Conservation (phyloP, 176 grass and related monocot genomes). For the Avena sativa region DNA sequence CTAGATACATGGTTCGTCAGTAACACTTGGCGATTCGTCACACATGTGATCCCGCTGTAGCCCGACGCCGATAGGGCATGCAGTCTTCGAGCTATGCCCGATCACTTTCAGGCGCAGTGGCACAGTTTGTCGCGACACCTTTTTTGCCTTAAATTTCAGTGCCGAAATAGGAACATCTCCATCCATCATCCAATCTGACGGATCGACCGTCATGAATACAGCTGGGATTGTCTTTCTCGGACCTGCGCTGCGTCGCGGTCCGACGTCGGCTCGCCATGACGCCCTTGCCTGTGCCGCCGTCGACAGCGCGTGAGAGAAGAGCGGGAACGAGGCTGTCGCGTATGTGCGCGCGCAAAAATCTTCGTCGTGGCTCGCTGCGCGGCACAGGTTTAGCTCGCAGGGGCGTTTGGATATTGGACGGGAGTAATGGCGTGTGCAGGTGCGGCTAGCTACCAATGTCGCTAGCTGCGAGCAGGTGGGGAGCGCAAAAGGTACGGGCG, state of each 20-base stretch:
- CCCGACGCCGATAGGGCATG: constrained; percentile 21
- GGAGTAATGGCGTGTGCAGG: no score
- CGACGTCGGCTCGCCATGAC: constrained; percentile 25
- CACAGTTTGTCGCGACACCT: neutral
- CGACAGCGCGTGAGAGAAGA: constrained; percentile 24
- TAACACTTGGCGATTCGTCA: neutral
- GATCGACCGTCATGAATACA: no score
- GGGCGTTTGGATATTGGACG: no score
- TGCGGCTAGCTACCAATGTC: no score
- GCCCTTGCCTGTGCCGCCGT: neutral
- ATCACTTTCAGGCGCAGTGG: constrained; percentile 41
- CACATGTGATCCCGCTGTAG: constrained; percentile 29
- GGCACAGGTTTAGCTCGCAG: neutral
- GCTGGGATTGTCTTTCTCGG: constrained; percentile 35
- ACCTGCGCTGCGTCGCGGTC: constrained; percentile 1
- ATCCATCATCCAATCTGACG: neutral
- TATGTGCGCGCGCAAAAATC: neutral
- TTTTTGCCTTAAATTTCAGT: neutral
- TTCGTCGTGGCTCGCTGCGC: constrained; percentile 1
- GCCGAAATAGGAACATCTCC: neutral
- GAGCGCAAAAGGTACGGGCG: constrained; percentile 15
- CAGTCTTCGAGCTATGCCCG: constrained; percentile 5
- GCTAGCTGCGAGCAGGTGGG: neutral
- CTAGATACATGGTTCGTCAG: neutral
- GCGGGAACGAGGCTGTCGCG: constrained; percentile 20